Evolutionary conservation across 805 yeast genomes (phyloP), one percentile per base, ranked within the genome.

Genomic region (Cyberlindnera galapagoensis): DNA sequence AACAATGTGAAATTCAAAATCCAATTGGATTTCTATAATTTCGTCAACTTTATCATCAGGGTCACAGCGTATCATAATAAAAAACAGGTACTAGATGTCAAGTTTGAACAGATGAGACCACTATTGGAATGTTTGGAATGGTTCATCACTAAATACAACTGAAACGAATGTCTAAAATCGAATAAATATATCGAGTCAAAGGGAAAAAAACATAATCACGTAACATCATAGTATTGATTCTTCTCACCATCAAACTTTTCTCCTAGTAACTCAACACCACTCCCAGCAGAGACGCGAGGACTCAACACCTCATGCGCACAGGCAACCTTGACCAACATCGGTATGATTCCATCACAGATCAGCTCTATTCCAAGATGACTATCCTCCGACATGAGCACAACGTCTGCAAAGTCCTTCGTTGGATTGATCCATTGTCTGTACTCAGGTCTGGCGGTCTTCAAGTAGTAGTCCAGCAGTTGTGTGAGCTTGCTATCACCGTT

Each of bases 401-500:
- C 76, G 54, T 83, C 94, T 1, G 94, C 85, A 38, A 60, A 66
- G 38, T 75, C 77, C 49, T 77, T 80, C 1, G 92, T 81, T n/a
- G 74, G 76, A 20, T 65, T 62, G 8, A 84, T 74, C 52, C 67
- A 79, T 40, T 74, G 69, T 42, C 62, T 69, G 76, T 77, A 79
- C 47, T 83, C 92, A 8, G 74, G 67, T 35, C 85, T 64, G 3
- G 83, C 72, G 5, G 60, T 56, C 27, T 62, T 65, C 24, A 83
- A 53, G 52, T 83, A 84, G 21, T 55, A 34, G 23, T 60, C 58
- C 21, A 67, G 31, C 12, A 68, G 42, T 1, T 42, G 47, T 9
- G 46, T 52, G 6, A 63, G 42, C 14, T 46, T 45, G 4, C 35
- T 25, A 1, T 47, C 40, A 3, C 28, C 27, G 6, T 39, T 39